phyloP scores from a whole-genome alignment of 305 asterid species.

The Stenogyne calaminthoides region DNA sequence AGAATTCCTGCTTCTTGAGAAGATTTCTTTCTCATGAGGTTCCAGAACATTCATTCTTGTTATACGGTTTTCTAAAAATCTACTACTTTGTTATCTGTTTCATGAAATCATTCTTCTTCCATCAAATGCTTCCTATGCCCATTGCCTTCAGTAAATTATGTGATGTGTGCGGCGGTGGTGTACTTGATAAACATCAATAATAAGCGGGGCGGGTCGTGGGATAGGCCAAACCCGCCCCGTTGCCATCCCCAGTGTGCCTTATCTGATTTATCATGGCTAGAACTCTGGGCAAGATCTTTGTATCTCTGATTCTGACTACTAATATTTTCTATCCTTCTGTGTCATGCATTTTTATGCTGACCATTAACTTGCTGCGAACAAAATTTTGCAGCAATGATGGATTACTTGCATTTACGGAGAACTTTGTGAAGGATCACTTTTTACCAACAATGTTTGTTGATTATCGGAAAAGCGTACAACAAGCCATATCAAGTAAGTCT shows the following conservation, averaged over 20 bases:
- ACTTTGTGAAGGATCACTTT: constrained; percentile 98
- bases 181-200: too few relatives aligned
- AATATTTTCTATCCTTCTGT: constrained; percentile 14
- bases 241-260: too few relatives aligned
- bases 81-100: constrained; percentile 18
- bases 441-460: constrained; percentile 98
- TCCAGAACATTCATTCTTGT: background rate
- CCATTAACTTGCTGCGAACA: constrained; percentile 28
- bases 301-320: constrained; percentile 18
- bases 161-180: too few relatives aligned
- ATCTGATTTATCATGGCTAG: constrained; percentile 4
- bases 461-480: constrained; percentile 97
- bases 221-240: too few relatives aligned
- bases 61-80: constrained; percentile 10
- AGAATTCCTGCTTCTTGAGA: constrained; percentile 5
- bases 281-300: constrained; percentile 19
- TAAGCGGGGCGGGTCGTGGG: too few relatives aligned
- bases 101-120: constrained; percentile 7
- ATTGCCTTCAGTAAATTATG: background rate
- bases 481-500: constrained; percentile 98
- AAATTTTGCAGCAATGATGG: constrained; percentile 89
- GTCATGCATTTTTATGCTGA: constrained; percentile 32
- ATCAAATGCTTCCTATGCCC: constrained; percentile 20
- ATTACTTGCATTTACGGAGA: constrained; percentile 89
- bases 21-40: constrained; percentile 2